Evolutionary conservation across 176 grass and related monocot species (phyloP), one percentile per base, ranked within the genome.

Genomic region (Zea mays): DNA sequence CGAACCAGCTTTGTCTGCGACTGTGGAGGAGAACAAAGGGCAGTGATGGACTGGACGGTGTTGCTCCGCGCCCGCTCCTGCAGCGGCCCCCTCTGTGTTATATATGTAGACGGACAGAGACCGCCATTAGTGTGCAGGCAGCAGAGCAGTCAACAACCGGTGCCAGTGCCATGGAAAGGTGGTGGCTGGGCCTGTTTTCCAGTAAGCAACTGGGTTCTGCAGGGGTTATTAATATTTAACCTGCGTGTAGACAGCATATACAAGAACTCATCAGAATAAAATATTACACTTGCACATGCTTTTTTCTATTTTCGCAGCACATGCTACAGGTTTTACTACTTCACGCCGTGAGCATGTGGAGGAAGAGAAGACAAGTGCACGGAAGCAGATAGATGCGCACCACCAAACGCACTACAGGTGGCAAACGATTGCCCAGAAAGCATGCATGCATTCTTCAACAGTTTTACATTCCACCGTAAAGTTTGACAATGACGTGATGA

Each of bases 41-140:
- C 10, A 2, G 64, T 62, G 76, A 75, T 64, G 70, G 80, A 45
- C 70, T 56, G 16, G 43, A 72, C 3, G 65, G 56, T 19, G 81
- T 58, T 48, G 35, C 59, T 55, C 60, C 71, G 38, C 60, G 74
- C n/a, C 55, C 46, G 73, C 66, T 21, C 39, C 73, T 54, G 78
- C 64, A 42, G 64, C 27, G 64, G 64, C 33, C 20, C 59, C 66
- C 51, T 50, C 52, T 67, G 67, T 44, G 66, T 82, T 89, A 73
- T 88, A 84, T 89, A 89, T 72, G 87, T 78, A 37, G 73, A 82
- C 36, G 5, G 66, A 72, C 78, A 81, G 78, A 77, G 73, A 85
- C 78, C 21, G 51, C 61, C 73, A 82, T 78, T 82, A 82, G 77
- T 50, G 50, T 85, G 5, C 73, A 82, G 87, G 82, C 73, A 89